Evolutionary conservation across 768 basidiomycete genomes (phyloP).

Genomic region (Termitomyces sp.): DNA sequence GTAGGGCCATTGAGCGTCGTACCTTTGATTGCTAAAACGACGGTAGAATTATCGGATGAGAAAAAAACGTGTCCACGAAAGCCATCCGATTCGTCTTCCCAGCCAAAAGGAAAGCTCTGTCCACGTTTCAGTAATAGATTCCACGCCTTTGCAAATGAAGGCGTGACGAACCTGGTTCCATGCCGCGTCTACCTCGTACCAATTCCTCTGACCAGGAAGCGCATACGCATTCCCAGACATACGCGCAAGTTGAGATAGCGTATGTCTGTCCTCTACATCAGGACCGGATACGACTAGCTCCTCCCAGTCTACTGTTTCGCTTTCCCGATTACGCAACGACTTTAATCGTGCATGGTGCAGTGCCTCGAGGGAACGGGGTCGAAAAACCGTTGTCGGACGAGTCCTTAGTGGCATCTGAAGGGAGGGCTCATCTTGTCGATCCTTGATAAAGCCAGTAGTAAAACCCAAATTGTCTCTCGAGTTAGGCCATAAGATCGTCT

Average conservation of each 20-base stretch:
- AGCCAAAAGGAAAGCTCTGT: conserved; percentile 78
- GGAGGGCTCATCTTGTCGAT: background rate
- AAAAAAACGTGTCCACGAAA: conserved; percentile 90
- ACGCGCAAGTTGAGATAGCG: conserved; percentile 74
- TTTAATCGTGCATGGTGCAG: conserved; percentile 47
- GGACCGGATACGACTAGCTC: conserved; percentile 61
- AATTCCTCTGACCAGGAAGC: conserved; percentile 58
- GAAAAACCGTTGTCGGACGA: conserved; percentile 51
- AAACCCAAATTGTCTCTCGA: conserved; percentile 4
- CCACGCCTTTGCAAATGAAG: background rate
- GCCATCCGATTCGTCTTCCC: conserved; percentile 72
- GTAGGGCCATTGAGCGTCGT: conserved; percentile 85
- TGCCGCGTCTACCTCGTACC: conserved; percentile 73
- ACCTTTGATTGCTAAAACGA: conserved; percentile 84
- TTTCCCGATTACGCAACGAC: conserved; percentile 43
- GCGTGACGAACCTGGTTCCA: conserved; percentile 55
- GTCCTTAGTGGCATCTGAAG: conserved; percentile 30
- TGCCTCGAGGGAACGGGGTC: conserved; percentile 46
- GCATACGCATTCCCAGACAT: conserved; percentile 92
- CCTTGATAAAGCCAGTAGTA: background rate
- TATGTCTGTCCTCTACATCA: conserved; percentile 73
- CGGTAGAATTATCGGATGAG: conserved; percentile 70
- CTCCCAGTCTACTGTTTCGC: conserved; percentile 62
- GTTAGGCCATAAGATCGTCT: conserved; percentile 8
- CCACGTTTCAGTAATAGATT: conserved; percentile 4